Evolutionary conservation across 192 early-diverging fungal species (phyloP), one percentile per base, ranked within the genome.

Genomic region (Helicostylum pulchrum): DNA sequence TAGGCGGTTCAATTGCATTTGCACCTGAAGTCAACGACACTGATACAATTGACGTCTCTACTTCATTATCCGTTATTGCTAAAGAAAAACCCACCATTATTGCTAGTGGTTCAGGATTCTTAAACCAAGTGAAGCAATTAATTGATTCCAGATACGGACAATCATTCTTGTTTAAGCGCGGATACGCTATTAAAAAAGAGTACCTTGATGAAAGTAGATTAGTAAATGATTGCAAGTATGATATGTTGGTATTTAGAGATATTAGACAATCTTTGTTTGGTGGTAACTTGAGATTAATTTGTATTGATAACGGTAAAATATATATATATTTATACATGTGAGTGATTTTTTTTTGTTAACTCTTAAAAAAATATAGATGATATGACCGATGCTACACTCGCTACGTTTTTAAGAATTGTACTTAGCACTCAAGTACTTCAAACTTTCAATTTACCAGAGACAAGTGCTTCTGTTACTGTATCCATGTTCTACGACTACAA

Each of bases 21-120:
- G 89, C 64, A 50, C 72, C 67, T 34, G 69, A 68, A 60, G 21
- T 50, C 44, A 23, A 47, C 12, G 65, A 66, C 21, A 45, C 47
- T 32, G 60, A 44, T 11, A 46, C 42, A 2, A 77, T 75, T 39
- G 71, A 86, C 67, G 76, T 82, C 9, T 65, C 84, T 43, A 76
- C 79, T 15, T 60, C 94, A 26, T 73, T 95, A 30, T 83, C 91
- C 30, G 88, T 89, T 65, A 73, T 93, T 50, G 80, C 82, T 51
- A 64, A 80, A 20, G 83, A 93, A 45, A 67, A 80, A 31, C 95
- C 95, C 5, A 93, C 90, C 15, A 56, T 94, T 39, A 90, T 96
- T 63, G 79, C 72, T 53, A 78, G 77, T 54, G 53, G 49, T 32
- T 60, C 77, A 7, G 44, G 21, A 17, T 72, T 75, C 36, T 48